These are phyloP conservation scores for Boletus tomentosulus DNA, from an alignment of 768 basidiomycete genomes.

Conservation along the genomic window DNA sequence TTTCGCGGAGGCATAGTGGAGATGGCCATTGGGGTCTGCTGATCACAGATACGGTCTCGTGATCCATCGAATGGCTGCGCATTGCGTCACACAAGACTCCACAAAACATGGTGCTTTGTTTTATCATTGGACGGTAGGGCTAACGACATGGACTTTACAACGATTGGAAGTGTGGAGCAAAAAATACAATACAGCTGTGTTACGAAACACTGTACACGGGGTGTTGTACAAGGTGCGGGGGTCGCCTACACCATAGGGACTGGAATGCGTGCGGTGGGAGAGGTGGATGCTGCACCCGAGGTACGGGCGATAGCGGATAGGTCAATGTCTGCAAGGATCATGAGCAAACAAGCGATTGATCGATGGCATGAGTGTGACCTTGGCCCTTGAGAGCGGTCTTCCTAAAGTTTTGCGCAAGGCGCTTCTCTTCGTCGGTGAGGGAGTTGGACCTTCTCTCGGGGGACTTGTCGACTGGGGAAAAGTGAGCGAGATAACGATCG, in stretches of 20 bases:
- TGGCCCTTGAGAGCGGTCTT: constrained; percentile 66
- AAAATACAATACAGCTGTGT: constrained; percentile 21
- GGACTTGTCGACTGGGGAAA: constrained; percentile 19
- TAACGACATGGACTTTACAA: background rate
- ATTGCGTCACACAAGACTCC: background rate
- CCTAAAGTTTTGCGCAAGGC: constrained; percentile 62
- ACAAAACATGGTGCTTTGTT: background rate
- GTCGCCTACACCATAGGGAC: constrained; percentile 15
- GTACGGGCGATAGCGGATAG: constrained; percentile 80
- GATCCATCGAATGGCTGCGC: background rate
- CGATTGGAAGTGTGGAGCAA: background rate
- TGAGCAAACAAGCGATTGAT: constrained; percentile 1
- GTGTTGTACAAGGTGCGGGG: background rate
- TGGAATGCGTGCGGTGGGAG: constrained; percentile 33
- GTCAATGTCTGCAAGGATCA: constrained; percentile 40
- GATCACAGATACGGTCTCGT: background rate
- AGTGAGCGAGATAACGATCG: constrained; percentile 8
- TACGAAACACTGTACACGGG: constrained; percentile 6
- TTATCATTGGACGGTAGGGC: background rate
- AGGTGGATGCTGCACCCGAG: constrained; percentile 64
- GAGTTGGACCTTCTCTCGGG: constrained; percentile 39
- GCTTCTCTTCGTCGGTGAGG: constrained; percentile 60
- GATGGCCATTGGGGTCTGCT: background rate
- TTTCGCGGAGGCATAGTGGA: background rate
- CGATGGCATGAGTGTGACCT: constrained; percentile 30